Conservation (phyloP, 805 yeast species). For the Suhomyces canberraensis region DNA sequence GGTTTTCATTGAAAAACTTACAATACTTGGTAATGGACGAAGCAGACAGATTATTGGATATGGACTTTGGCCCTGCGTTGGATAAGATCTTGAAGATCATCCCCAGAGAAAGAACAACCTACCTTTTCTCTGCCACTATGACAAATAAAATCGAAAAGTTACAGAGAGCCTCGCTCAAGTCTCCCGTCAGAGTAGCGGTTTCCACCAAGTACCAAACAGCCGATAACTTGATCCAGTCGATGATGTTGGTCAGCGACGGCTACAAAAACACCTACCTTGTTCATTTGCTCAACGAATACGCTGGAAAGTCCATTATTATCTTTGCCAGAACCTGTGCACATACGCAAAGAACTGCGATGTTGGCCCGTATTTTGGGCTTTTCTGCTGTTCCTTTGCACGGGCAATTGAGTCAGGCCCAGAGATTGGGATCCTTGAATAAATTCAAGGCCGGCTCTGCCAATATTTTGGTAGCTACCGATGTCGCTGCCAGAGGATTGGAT, state of each 20-base stretch:
- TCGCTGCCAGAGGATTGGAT: conserved; percentile 87
- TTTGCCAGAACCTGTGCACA: conserved; percentile 95
- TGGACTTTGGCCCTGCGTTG: conserved; percentile 94
- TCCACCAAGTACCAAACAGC: conserved; percentile 89
- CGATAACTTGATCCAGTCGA: conserved; percentile 83
- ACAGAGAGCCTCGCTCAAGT: conserved; percentile 84
- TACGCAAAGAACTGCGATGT: conserved; percentile 82
- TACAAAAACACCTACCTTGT: conserved; percentile 85
- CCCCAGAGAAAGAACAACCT: conserved; percentile 81
- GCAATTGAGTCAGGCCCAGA: conserved; percentile 78
- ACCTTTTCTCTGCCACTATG: conserved; percentile 94
- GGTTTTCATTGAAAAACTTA: conserved; percentile 74
- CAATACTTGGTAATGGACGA: conserved; percentile 92
- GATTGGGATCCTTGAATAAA: conserved; percentile 77
- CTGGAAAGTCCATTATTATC: conserved; percentile 83
- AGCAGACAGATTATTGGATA: conserved; percentile 91
- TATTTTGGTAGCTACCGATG: conserved; percentile 78
- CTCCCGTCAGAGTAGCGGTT: conserved; percentile 90
- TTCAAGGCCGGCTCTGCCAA: conserved; percentile 70
- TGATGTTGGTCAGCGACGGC: conserved; percentile 90
- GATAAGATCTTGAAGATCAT: conserved; percentile 81
- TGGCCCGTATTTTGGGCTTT: conserved; percentile 79
- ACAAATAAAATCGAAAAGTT: conserved; percentile 91
- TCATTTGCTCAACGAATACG: conserved; percentile 73
- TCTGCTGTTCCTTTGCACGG: conserved; percentile 93